Evolutionary conservation across 345 rosid species (phyloP).

Genomic region (Bruguiera sexangula): DNA sequence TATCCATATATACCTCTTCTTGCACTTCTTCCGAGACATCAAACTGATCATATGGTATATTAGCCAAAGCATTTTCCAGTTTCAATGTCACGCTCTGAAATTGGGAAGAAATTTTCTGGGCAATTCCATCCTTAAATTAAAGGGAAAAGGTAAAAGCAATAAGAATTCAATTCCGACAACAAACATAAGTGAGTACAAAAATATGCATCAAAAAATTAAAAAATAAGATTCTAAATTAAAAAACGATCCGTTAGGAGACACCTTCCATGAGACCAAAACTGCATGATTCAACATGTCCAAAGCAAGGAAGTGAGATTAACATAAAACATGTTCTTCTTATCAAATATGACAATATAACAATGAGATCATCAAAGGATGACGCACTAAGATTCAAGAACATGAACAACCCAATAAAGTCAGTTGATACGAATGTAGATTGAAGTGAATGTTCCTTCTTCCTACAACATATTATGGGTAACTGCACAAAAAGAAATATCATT

Average conservation of each 20-base stretch:
- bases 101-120: conserved; percentile 63
- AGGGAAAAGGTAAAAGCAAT: conserved; percentile 35
- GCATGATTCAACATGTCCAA: not conserved
- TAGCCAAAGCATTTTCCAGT: conserved; percentile 70
- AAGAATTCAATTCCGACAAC: conserved; percentile 23
- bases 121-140: conserved; percentile 67
- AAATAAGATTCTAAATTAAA: not conserved
- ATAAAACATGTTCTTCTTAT: too few relatives aligned
- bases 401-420: too few relatives aligned
- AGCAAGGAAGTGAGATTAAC: too few relatives aligned
- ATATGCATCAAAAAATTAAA: conserved; percentile 13
- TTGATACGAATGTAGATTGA: too few relatives aligned
- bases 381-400: too few relatives aligned
- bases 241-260: not conserved
- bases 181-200: not conserved
- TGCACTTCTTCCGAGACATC: conserved; percentile 81
- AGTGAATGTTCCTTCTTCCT: too few relatives aligned
- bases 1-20: conserved; percentile 58
- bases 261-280: not conserved
- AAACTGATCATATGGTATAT: conserved; percentile 59
- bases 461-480: too few relatives aligned
- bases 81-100: conserved; percentile 84
- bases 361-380: too few relatives aligned
- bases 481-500: too few relatives aligned
- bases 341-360: too few relatives aligned